Evolutionary conservation across 2,329 filamentous ascomycete species (phyloP).

Genomic region (Ophiocordyceps sinensis): DNA sequence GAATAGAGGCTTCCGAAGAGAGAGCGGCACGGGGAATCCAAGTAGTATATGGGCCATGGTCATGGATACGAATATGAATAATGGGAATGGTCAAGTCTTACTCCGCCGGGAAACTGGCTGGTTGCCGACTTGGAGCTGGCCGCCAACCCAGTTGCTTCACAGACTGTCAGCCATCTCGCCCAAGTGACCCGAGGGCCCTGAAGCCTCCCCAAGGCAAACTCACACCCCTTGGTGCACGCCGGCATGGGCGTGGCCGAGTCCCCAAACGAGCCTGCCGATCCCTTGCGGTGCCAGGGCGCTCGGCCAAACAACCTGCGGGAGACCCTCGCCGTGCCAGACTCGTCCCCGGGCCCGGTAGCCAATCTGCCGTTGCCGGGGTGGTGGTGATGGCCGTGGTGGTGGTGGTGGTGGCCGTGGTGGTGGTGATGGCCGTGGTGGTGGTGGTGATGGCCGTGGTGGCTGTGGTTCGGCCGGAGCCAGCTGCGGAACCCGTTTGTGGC

Average conservation of each 20-base stretch:
- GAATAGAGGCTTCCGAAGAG: not conserved
- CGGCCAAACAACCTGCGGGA: conserved; percentile 25
- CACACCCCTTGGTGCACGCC: conserved; percentile 2
- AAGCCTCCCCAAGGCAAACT: not conserved
- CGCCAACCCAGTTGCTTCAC: not conserved
- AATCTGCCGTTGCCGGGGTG: not conserved
- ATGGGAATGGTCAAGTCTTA: conserved; percentile 7
- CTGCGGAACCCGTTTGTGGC: too few relatives aligned
- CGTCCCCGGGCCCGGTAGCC: conserved; percentile 17
- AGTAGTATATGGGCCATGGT: too few relatives aligned
- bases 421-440: not conserved
- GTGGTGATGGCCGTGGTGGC: not conserved
- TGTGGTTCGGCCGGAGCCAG: not conserved
- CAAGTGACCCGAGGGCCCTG: too few relatives aligned
- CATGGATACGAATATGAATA: too few relatives aligned
- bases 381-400: not conserved
- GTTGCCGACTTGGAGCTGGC: conserved; percentile 5
- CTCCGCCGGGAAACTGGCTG: conserved; percentile 19
- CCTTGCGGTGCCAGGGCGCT: conserved; percentile 24
- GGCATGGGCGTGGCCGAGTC: conserved; percentile 21
- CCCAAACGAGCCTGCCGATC: conserved; percentile 23
- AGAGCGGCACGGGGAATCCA: not conserved
- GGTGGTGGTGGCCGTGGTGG: not conserved
- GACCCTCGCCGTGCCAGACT: conserved; percentile 11
- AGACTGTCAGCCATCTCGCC: too few relatives aligned